Evolutionary conservation across 2,329 filamentous ascomycete species (phyloP).

Genomic region (Trichoderma brevicompactum): DNA sequence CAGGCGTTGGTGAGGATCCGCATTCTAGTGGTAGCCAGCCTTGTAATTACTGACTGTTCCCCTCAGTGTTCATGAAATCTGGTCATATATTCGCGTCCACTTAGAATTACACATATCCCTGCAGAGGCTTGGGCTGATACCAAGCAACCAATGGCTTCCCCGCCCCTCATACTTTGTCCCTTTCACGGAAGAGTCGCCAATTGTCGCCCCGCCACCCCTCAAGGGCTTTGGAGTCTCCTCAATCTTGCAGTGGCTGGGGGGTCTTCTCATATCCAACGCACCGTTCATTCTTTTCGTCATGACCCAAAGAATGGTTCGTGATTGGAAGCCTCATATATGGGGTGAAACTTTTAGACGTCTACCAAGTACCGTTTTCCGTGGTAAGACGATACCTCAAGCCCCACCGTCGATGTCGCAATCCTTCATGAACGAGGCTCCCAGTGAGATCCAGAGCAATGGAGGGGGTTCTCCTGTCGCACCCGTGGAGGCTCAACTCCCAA

Average conservation of each 20-base stretch:
- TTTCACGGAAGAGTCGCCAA: conserved; percentile 56
- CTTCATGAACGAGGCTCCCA: conserved; percentile 13
- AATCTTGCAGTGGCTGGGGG: conserved; percentile 50
- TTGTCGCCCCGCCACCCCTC: conserved; percentile 51
- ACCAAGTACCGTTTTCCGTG: conserved; percentile 45
- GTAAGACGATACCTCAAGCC: conserved; percentile 35
- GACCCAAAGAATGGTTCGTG: conserved; percentile 46
- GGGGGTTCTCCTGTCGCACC: conserved; percentile 8
- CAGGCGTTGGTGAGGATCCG: conserved; percentile 38
- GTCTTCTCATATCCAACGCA: conserved; percentile 47
- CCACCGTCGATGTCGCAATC: conserved; percentile 19
- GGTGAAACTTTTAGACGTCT: conserved; percentile 46
- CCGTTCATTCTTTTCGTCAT: conserved; percentile 55
- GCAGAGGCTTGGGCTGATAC: conserved; percentile 55
- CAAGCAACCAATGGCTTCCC: conserved; percentile 50
- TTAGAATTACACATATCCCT: conserved; percentile 58
- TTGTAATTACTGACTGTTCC: background rate
- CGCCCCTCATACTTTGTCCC: conserved; percentile 57
- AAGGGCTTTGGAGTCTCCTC: conserved; percentile 45
- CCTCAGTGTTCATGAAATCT: conserved; percentile 40
- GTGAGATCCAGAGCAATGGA: conserved; percentile 19
- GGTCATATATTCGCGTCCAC: conserved; percentile 53
- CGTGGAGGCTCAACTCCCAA: conserved; percentile 37
- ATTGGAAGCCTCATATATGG: conserved; percentile 46
- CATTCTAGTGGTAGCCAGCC: no score